phyloP scores from a whole-genome alignment of 2,329 filamentous ascomycete genomes.

The Harringtonia lauricola region DNA sequence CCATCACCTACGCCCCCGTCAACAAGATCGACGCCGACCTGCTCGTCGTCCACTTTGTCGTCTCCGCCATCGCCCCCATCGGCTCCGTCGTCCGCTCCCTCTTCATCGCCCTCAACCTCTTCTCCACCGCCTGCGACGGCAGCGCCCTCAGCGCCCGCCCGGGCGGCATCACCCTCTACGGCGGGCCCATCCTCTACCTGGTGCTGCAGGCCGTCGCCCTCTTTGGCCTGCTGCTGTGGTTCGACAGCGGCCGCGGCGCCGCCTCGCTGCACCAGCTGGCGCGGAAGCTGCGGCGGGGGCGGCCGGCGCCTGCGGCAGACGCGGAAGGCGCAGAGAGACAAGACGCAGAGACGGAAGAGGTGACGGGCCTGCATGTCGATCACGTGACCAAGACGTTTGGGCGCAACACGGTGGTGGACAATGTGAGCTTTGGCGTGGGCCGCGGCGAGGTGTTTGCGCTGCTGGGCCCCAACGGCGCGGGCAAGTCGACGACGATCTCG shows the following conservation, averaged over 20 bases:
- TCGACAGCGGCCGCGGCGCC: slow-evolving; percentile 61
- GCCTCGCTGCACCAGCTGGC: slow-evolving; percentile 27
- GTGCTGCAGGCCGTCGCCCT: slow-evolving; percentile 61
- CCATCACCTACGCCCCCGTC: slow-evolving; percentile 64
- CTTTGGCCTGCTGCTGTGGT: slow-evolving; percentile 65
- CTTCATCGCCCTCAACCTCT: slow-evolving; percentile 71
- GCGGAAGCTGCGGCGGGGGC: neutral
- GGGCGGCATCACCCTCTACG: slow-evolving; percentile 61
- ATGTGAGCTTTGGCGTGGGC: slow-evolving; percentile 73
- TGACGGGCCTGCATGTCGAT: slow-evolving; percentile 54
- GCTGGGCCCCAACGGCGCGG: slow-evolving; percentile 82
- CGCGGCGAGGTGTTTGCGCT: slow-evolving; percentile 79
- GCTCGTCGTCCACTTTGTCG: slow-evolving; percentile 61
- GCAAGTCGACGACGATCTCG: slow-evolving; percentile 83
- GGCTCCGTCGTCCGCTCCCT: slow-evolving; percentile 64
- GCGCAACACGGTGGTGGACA: slow-evolving; percentile 69
- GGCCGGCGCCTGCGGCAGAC: slow-evolving; percentile 16
- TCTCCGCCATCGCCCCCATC: slow-evolving; percentile 65
- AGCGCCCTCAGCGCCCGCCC: slow-evolving; percentile 55
- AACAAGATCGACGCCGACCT: slow-evolving; percentile 57
- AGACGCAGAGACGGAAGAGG: neutral
- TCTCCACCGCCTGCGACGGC: slow-evolving; percentile 65
- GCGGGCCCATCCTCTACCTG: slow-evolving; percentile 76
- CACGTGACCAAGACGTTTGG: slow-evolving; percentile 74
- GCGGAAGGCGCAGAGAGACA: slow-evolving; percentile 9